Base-by-base conservation (phyloP, 768 basidiomycete genomes). In the Saitozyma sp. region DNA sequence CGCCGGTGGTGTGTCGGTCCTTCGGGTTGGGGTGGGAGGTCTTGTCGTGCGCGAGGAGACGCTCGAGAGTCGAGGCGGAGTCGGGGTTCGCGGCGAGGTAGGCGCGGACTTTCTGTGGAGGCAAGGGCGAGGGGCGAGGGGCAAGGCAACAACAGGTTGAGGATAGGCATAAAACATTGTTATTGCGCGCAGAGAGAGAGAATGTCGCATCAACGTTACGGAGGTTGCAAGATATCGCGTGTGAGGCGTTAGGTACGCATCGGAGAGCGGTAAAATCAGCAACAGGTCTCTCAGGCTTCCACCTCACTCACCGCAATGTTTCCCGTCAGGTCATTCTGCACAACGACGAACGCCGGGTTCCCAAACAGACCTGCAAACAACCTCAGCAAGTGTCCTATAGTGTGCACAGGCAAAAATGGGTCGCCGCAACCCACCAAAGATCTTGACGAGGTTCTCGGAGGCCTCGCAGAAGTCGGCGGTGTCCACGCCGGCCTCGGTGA, bases 391-490 rank as follows among this genome's bases (percentile, higher is more conserved):
- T 20, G 56, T 39, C 43, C 9, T 3, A 19, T 6, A 13, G 45
- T 13, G 2, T 13, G 45, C 6, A 2, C 45, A 17, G n/a, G 13
- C 43, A 9, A 16, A 45, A 11, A 46, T 46, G 13, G 45, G 6
- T 20, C 10, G 56, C 29, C 8, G 13, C 13, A 39, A 78, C 42
- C n/a, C 68, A 96, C 95, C 92, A 78, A 99, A 96, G 70, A 98
- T 82, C 61, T 88, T 87, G 63, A 93, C 89, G 51, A 99, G 84
- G 45, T 92, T 95, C 60, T 89, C 84, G 1, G 90, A 83, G 8
- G 95, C 96, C 70, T 95, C 88, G 70, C 94, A 84, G 82, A 98
- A 99, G 53, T 84, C 82, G 50, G 86, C 78, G 14, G 96, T 98
- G 78, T 98, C 88, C 77, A 98, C 86, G 64, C 95, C 95, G 70